Evolutionary conservation across 352 stramenopile genomes (phyloP), one percentile per base, ranked within the genome.

Genomic region (Phytophthora citricola): DNA sequence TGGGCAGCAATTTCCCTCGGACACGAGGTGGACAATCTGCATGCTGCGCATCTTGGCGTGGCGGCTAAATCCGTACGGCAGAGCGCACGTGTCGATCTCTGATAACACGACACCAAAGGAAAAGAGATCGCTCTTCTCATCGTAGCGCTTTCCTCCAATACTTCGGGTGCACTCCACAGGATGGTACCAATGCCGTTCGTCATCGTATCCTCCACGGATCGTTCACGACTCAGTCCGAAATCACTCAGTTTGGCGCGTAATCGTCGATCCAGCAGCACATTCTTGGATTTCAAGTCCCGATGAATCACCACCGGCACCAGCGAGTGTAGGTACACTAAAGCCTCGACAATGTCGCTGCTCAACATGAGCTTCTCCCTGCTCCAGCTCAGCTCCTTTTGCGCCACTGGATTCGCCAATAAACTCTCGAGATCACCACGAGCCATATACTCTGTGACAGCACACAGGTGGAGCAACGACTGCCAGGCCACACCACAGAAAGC

Each of bases 1-100:
- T 90, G 29, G 84, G 84, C 26, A 91, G 63, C 56, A 94, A 55
- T 66, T 92, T 89, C 14, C 86, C 27, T 93, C 81, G 1, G 85
- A 83, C 27, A 94, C 84, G 22, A 91, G 71, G 38, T 94, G 85
- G n/a, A 94, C 83, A 48, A 93, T 90, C 67, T 93, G 85, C 81
- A 91, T 90, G 52, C 77, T 87, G 69, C 84, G 84, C 81, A 91
- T 90, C 66, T 90, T 90, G 50, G 81, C 77, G 47, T 81, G 73
- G 11, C 64, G 73, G 36, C 64, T 88, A 49, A 91, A 91, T 1
- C 81, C 79, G 62, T 92, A 92, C 12, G 83, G 83, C 27, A 92
- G 51, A 55, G 82, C 78, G 44, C 81, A 92, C 46, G 83, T 92
- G 58, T 92, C 83, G 38, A 92, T 90, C 69, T 92, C 83, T 1